Percentiles rank a stretch among this genome's conserved stretches.
Evolutionary conservation across 2,329 filamentous ascomycete species (phyloP).

Genomic region (Xenosphaeropsis pyriputrescens): DNA sequence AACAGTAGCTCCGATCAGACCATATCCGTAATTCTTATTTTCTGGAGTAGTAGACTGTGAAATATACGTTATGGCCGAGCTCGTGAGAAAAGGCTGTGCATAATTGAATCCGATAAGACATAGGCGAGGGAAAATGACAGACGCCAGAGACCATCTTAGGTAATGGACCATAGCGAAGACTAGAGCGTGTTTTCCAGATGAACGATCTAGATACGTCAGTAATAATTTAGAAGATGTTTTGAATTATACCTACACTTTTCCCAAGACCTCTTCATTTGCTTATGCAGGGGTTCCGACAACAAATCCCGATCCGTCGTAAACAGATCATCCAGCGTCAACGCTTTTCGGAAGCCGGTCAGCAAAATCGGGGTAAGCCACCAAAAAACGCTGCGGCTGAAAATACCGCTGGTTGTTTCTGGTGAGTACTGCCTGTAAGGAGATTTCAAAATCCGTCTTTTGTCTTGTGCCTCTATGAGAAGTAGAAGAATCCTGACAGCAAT

Average conservation of each 20-base stretch:
- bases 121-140: slow-evolving; percentile 1
- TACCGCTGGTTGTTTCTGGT: slow-evolving; percentile 2
- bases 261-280: not conserved
- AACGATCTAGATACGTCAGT: too few relatives aligned
- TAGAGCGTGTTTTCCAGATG: not conserved
- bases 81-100: slow-evolving; percentile 9
- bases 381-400: slow-evolving; percentile 1
- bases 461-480: slow-evolving; percentile 1
- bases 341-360: not conserved
- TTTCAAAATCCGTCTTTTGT: not conserved
- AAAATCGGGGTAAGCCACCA: slow-evolving; percentile 4
- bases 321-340: slow-evolving; percentile 2
- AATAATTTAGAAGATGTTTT: too few relatives aligned
- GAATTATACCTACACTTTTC: not conserved
- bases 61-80: slow-evolving; percentile 2
- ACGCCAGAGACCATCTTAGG: not conserved
- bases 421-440: not conserved
- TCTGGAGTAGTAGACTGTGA: slow-evolving; percentile 1
- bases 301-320: not conserved
- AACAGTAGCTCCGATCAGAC: slow-evolving; percentile 13
- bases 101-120: slow-evolving; percentile 7
- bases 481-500: slow-evolving; percentile 1
- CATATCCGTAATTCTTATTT: slow-evolving; percentile 8
- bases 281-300: not conserved
- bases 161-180: not conserved